Base-by-base conservation (phyloP, 106 monocot species). In the Ottelia alismoides region DNA sequence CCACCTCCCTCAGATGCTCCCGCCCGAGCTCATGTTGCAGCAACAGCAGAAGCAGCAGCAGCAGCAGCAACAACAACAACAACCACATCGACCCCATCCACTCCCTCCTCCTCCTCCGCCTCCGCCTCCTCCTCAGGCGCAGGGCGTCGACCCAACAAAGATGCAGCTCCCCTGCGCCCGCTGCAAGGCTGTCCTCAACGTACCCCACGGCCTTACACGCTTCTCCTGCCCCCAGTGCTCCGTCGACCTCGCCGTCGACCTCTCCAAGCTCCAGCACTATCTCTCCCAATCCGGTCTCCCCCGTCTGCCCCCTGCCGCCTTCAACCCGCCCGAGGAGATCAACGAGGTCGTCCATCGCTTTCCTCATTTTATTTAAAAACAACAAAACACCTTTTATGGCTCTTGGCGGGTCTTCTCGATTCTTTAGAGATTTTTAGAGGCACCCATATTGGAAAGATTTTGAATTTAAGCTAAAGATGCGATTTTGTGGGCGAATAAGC, bases 61-160 rank as follows among this genome's bases (percentile, higher is more conserved):
- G n/a, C n/a, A n/a, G n/a, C n/a, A n/a, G n/a, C n/a, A n/a, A n/a
- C n/a, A n/a, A n/a, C n/a, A n/a, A n/a, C n/a, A n/a, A n/a, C n/a
- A n/a, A n/a, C n/a, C n/a, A n/a, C n/a, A n/a, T n/a, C n/a, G n/a
- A n/a, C n/a, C n/a, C n/a, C n/a, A n/a, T n/a, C n/a, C n/a, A n/a
- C n/a, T n/a, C 1, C 69, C 27, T 22, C 35, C 47, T 32, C 44
- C 43, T 5, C 35, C 24, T 16, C 35, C 49, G n/a, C 56, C 18
- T 16, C 31, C n/a, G n/a, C n/a, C 62, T 1, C 66, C 71, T 11
- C 70, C 69, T 11, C 59, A 51, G 29, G 80, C 92, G 1, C 84
- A 84, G 71, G 94, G 94, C 45, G 76, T 96, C 49, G 94, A 96
- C 74, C 94, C 88, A 49, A 79, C 85, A 23, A 96, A 96, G 74